Percentiles rank a stretch among this genome's conserved stretches.
phyloP scores from a whole-genome alignment of 495 filamentous ascomycete genomes.

The Sordaria brevicollis region DNA sequence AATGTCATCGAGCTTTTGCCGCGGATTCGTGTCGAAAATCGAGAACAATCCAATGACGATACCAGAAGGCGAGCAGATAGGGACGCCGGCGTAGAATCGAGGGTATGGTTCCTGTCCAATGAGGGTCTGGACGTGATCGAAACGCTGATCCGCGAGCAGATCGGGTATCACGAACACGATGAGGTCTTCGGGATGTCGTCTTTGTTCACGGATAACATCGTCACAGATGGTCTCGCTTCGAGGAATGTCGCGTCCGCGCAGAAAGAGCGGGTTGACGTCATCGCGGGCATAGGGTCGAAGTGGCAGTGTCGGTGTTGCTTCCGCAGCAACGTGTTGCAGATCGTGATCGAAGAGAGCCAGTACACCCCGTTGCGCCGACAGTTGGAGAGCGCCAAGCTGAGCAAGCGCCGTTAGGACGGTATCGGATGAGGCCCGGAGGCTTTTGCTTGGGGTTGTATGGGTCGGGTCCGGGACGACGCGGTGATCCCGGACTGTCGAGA shows the following conservation, averaged over 20 bases:
- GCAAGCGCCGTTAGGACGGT: slow-evolving; percentile 54
- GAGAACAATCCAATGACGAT: slow-evolving; percentile 65
- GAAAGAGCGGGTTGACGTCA: slow-evolving; percentile 27
- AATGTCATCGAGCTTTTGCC: slow-evolving; percentile 25
- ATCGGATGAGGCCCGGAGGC: slow-evolving; percentile 34
- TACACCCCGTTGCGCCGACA: slow-evolving; percentile 43
- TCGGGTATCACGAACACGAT: slow-evolving; percentile 38
- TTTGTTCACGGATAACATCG: slow-evolving; percentile 21
- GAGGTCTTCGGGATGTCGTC: slow-evolving; percentile 20
- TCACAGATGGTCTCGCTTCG: slow-evolving; percentile 38
- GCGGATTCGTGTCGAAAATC: slow-evolving; percentile 49
- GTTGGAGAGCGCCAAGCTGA: slow-evolving; percentile 46
- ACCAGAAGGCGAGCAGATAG: slow-evolving; percentile 54
- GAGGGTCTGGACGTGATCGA: slow-evolving; percentile 22
- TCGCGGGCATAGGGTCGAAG: slow-evolving; percentile 26
- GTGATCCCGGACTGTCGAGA: slow-evolving; percentile 12
- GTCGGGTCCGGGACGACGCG: neutral
- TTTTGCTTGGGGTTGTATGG: slow-evolving; percentile 3
- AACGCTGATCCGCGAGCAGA: slow-evolving; percentile 37
- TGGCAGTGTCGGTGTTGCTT: slow-evolving; percentile 47
- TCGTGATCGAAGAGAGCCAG: slow-evolving; percentile 52
- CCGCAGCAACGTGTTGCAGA: slow-evolving; percentile 51
- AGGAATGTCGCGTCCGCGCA: slow-evolving; percentile 34
- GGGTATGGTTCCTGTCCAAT: slow-evolving; percentile 22
- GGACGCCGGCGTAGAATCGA: slow-evolving; percentile 57